Base-by-base conservation (phyloP, 352 stramenopile species). In the Phytophthora parvispora region DNA sequence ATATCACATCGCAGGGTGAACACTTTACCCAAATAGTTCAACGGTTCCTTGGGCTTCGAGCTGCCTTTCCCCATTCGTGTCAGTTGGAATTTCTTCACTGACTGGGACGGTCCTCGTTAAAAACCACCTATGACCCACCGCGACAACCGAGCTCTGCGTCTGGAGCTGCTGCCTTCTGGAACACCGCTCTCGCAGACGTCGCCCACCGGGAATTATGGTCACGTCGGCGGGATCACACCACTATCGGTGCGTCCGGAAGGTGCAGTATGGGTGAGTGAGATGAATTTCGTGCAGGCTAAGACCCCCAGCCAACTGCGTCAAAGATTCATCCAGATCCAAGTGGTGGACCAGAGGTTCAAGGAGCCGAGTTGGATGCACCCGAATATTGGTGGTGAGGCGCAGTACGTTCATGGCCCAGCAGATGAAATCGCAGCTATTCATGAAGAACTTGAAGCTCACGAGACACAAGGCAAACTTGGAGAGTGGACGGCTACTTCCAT, bases 401-500 rank as follows among this genome's bases (percentile, higher is more conserved):
- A 84, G 34, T 76, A 78, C 38, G 75, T 86, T 12, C 67, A 77
- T 31, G 68, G 74, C 6, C 56, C 53, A 9, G 50, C 48, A 20
- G 60, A 71, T 16, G 72, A 87, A 25, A 70, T 90, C 32, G 57
- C 57, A 18, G 65, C 54, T 15, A 77, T 87, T 43, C 50, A 55
- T 9, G 28, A 77, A 8, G 59, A 77, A 42, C 55, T 84, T 10
- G 25, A 81, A 53, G 20, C 22, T 16, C 57, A 68, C 15, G 51
- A 52, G 27, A 70, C 25, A 1, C 63, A 72, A 40, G 74, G 84
- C 32, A 74, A 77, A 63, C 71, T 97, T 18, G 71, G 78, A 18
- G 80, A 97, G 74, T 95, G 89, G 78, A 78, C 80, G 6, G 78
- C 93, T 13, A 98, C 93, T 0, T 88, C 90, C 10, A 97, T 98